phyloP scores from a whole-genome alignment of 306 rosid genomes.

The Quercus bicolor region DNA sequence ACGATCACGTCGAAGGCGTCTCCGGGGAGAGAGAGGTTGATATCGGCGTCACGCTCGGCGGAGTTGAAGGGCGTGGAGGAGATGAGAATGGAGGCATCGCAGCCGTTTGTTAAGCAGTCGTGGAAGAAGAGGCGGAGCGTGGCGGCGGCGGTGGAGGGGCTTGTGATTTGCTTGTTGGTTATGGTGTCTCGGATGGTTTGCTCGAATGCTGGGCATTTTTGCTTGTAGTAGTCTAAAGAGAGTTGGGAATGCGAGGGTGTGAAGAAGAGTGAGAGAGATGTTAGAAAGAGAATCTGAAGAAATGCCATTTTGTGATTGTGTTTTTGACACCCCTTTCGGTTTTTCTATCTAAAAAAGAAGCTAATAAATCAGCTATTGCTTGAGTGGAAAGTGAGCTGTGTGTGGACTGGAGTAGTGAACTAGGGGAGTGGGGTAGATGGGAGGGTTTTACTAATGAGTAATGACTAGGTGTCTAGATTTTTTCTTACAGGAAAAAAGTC shows the following conservation, averaged over 20 bases:
- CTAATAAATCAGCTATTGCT: background rate
- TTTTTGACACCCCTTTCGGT: background rate
- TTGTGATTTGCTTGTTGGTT: slow-evolving; percentile 30
- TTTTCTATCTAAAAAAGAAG: background rate
- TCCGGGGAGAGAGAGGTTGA: slow-evolving; percentile 56
- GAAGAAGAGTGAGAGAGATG: background rate
- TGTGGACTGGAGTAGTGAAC: background rate
- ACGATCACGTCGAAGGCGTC: slow-evolving; percentile 45
- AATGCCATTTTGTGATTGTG: background rate
- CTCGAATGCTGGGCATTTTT: slow-evolving; percentile 42
- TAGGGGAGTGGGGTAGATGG: background rate
- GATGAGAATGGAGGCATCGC: slow-evolving; percentile 51
- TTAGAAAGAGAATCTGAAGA: slow-evolving; percentile 4
- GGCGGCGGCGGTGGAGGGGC: slow-evolving; percentile 39
- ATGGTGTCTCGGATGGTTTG: slow-evolving; percentile 20
- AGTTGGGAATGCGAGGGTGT: slow-evolving; percentile 18
- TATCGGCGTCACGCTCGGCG: slow-evolving; percentile 57
- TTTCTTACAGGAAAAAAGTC: too few relatives aligned
- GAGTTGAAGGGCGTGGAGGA: slow-evolving; percentile 42
- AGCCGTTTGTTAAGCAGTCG: slow-evolving; percentile 47
- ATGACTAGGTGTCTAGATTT: too few relatives aligned
- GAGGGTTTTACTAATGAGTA: background rate
- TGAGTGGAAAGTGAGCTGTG: background rate
- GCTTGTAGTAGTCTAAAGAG: slow-evolving; percentile 36
- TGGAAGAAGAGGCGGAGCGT: slow-evolving; percentile 53